Base-by-base conservation (phyloP, 129 eudicot species). In the Pittosporum tobira region DNA sequence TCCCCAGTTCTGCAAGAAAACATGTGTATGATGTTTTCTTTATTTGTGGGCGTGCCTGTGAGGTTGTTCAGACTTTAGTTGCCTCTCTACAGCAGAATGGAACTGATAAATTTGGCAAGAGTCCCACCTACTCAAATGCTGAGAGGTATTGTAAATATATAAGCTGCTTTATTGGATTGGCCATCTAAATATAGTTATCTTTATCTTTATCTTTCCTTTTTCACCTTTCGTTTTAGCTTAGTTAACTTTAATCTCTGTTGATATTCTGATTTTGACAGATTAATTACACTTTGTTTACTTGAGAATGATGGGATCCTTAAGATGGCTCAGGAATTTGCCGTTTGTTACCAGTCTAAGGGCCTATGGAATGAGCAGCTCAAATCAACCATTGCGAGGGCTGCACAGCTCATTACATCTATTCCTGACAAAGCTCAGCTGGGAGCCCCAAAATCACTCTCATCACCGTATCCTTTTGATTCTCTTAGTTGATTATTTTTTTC, bases 401-500 rank as follows among this genome's bases (percentile, higher is more conserved):
- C 88, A 34, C 98, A 86, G 67, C 78, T 86, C 58, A 71, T 91
- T 46, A 77, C 94, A 57, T 86, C 96, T 73, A 80, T 91, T 53
- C 96, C 98, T 64, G 96, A 91, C 69, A 91, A 91, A 81, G 90
- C 88, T 57, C 77, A 82, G 37, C 43, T 43, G 45, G 85, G 74
- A 66, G 78, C 96, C 67, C 81, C 96, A 28, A 62, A 71, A 31
- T 78, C 83, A 68, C 85, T 91, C 51, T 73, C 85, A 29, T 71
- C 96, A 52, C 96, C 83, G 98, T 86, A 91, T 91, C 98, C 98
- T 80, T 71, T 25, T 49, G 14, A 13, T 43, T 56, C 18, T 11
- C 21, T 57, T 44, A 4, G 14, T 18, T 1, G 5, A 19, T 29
- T 16, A 3, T 54, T 16, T 54, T 16, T 13, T 54, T 12, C 40